Base-by-base conservation (phyloP, 2,329 filamentous ascomycete genomes). In the Epichloe bromicola region DNA sequence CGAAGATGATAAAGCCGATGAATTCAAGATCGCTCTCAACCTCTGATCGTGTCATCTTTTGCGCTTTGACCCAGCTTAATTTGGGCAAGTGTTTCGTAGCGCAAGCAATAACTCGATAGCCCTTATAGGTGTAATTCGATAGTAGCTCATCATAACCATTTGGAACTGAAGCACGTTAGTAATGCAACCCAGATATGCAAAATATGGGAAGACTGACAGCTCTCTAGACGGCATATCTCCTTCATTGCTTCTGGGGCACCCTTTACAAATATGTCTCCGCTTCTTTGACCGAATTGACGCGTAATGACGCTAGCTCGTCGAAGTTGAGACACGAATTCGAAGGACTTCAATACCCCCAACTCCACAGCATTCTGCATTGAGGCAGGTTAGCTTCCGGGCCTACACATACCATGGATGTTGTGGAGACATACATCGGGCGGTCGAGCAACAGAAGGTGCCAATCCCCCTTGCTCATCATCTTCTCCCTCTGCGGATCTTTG, bases 191-290 rank as follows among this genome's bases (percentile, higher is more conserved):
- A 7, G 5, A 49, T 26, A 30, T 23, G 26, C 12, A 36, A 37
- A 6, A 23, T 6, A 17, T 7, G 37, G 5, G 12, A 23, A 26
- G 53, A 73, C 82, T 74, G 63, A 87, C 83, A 88, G 65, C 81
- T 91, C 57, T 90, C 85, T 1, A 86, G 75, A 11, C 78, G 77
- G 67, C 93, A 98, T 40, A 98, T 97, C 20, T 93, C 88, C 57
- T 84, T 86, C 85, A 98, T 95, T 59, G 88, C 91, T 67, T 98
- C 93, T 2, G 93, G 93, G 6, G 94, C 93, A 34, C 93, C 93
- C 66, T 98, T 98, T 54, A 97, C 91, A 65, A 88, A 98, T 40
- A 97, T 79, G 59, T 89, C 85, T 43, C 84, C 90, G 54, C 86
- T 89, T 58, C 82, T 83, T 54, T 88, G 82, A 5, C 90, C 88